Conservation (phyloP, 352 stramenopile species). For the Globisporangium nodosum region DNA sequence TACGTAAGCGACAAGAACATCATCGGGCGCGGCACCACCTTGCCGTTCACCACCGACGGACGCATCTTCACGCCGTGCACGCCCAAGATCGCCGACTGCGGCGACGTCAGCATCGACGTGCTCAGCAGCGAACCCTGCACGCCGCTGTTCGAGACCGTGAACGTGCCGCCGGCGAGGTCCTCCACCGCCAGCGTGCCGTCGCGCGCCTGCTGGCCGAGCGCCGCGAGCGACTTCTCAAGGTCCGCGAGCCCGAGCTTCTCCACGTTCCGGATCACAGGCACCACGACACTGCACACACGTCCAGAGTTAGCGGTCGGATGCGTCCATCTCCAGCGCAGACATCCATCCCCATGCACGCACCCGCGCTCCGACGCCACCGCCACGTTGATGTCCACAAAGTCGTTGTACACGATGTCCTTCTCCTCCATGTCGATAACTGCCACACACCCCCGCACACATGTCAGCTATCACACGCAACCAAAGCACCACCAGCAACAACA, state of each 20-base stretch:
- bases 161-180: constrained; percentile 97
- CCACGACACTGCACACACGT: constrained; percentile 81
- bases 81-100: constrained; percentile 97
- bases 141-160: constrained; percentile 98
- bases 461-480: background rate
- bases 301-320: too few relatives aligned
- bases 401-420: constrained; percentile 99
- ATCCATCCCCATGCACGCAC: constrained; percentile 23
- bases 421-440: constrained; percentile 95
- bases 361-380: constrained; percentile 93
- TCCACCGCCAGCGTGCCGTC: constrained; percentile 65
- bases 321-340: background rate
- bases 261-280: constrained; percentile 97
- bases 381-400: constrained; percentile 98
- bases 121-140: constrained; percentile 97
- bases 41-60: constrained; percentile 87
- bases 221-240: constrained; percentile 94
- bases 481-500: background rate
- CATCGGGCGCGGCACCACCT: constrained; percentile 97
- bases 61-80: constrained; percentile 99
- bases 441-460: constrained; percentile 3
- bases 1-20: constrained; percentile 99
- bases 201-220: constrained; percentile 78
- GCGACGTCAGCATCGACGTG: constrained; percentile 98
- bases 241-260: constrained; percentile 96